Evolutionary conservation across 306 rosid genomes (phyloP).

Genomic region (Geum urbanum): DNA sequence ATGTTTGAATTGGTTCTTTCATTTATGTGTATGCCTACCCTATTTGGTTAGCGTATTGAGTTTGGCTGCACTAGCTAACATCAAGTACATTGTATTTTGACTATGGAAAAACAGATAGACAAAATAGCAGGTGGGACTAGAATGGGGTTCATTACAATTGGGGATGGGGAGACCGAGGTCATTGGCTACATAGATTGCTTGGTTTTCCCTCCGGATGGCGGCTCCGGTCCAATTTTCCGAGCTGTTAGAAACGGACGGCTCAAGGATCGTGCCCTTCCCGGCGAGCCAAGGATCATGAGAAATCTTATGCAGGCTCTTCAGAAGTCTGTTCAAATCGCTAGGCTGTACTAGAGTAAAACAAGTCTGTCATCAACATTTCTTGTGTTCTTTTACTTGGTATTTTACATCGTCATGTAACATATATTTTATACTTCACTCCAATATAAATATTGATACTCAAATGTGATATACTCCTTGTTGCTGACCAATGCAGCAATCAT

Average conservation of each 20-base stretch:
- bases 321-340: slow-evolving; percentile 73
- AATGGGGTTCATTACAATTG: slow-evolving; percentile 74
- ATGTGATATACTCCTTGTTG: too few species aligned
- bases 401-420: background rate
- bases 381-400: background rate
- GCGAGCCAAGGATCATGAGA: slow-evolving; percentile 92
- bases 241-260: slow-evolving; percentile 73
- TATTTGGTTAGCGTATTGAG: background rate
- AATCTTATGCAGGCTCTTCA: slow-evolving; percentile 76
- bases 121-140: slow-evolving; percentile 82
- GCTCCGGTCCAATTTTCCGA: slow-evolving; percentile 66
- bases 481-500: background rate
- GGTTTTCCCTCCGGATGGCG: slow-evolving; percentile 53
- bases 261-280: slow-evolving; percentile 69
- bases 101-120: slow-evolving; percentile 55
- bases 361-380: background rate
- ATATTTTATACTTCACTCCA: background rate
- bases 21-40: background rate
- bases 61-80: background rate
- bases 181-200: slow-evolving; percentile 80
- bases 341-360: slow-evolving; percentile 45
- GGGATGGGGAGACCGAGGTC: slow-evolving; percentile 75
- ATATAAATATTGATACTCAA: background rate
- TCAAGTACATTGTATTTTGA: background rate
- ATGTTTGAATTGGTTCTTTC: background rate